phyloP scores from a whole-genome alignment of 495 filamentous ascomycete species.

The Penicillium canescens region DNA sequence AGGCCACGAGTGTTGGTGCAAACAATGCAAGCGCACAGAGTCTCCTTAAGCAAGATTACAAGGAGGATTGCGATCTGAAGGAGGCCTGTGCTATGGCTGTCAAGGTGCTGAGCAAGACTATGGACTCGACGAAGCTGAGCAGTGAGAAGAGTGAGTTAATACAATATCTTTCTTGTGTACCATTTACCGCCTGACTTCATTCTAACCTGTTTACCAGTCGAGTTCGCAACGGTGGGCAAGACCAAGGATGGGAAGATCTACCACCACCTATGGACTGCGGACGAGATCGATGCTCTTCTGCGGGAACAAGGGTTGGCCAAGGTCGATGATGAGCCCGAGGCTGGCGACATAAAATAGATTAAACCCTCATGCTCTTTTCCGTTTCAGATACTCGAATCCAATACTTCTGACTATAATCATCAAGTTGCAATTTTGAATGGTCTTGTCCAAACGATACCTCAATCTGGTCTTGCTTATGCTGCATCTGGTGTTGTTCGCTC shows the following conservation, averaged over 20 bases:
- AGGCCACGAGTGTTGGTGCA: conserved; percentile 94
- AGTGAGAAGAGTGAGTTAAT: conserved; percentile 88
- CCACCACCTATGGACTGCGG: conserved; percentile 95
- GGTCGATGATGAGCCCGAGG: conserved; percentile 74
- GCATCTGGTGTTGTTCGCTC: conserved; percentile 28
- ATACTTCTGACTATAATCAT: conserved; percentile 19
- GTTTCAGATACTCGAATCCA: conserved; percentile 26
- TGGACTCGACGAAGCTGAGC: conserved; percentile 98
- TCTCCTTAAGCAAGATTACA: conserved; percentile 98
- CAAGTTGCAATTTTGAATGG: conserved; percentile 16
- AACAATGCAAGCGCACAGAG: conserved; percentile 98
- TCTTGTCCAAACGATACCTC: background rate
- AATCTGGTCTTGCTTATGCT: conserved; percentile 15
- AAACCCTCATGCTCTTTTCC: conserved; percentile 25
- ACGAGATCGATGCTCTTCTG: conserved; percentile 92
- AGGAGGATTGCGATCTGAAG: conserved; percentile 93
- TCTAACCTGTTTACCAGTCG: conserved; percentile 62
- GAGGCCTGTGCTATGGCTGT: conserved; percentile 97
- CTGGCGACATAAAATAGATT: conserved; percentile 52
- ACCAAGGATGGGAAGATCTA: conserved; percentile 94
- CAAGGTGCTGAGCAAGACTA: conserved; percentile 99
- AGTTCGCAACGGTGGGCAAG: conserved; percentile 97
- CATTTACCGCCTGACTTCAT: background rate
- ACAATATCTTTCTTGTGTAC: background rate
- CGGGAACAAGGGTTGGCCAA: conserved; percentile 95